These are phyloP conservation scores for Candida ponderosae DNA, from an alignment of 805 yeast species.

Conservation along the genomic window DNA sequence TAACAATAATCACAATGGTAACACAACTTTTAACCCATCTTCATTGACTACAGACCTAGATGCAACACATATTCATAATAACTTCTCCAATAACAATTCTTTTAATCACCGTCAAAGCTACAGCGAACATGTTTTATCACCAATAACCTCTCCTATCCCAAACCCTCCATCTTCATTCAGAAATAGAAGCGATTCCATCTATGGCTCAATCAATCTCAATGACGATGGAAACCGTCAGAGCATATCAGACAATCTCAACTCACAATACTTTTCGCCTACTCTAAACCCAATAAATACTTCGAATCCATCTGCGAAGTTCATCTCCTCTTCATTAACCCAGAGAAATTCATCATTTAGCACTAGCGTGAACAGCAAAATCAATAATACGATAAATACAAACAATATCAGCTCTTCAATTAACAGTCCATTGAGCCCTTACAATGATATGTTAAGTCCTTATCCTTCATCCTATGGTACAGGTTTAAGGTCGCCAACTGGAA, in stretches of 20 bases:
- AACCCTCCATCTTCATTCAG: slow-evolving; percentile 1
- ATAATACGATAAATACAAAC: neutral
- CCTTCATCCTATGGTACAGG: slow-evolving; percentile 15
- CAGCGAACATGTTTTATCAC: neutral
- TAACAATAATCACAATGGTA: neutral
- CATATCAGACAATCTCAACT: slow-evolving; percentile 1
- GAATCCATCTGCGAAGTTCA: neutral
- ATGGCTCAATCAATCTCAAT: slow-evolving; percentile 13
- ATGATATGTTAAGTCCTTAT: slow-evolving; percentile 19
- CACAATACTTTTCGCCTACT: slow-evolving; percentile 20
- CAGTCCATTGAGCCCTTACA: slow-evolving; percentile 10
- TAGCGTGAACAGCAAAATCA: slow-evolving; percentile 4
- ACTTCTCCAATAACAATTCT: neutral
- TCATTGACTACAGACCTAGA: too few relatives aligned
- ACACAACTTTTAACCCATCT: neutral
- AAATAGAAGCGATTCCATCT: slow-evolving; percentile 13
- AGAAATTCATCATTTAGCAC: slow-evolving; percentile 3
- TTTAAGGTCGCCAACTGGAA: slow-evolving; percentile 23
- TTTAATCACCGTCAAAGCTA: neutral
- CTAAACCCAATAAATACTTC: slow-evolving; percentile 2
- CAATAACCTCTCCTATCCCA: slow-evolving; percentile 1
- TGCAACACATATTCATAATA: neutral
- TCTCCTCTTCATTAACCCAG: slow-evolving; percentile 1
- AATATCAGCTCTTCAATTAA: slow-evolving; percentile 1
- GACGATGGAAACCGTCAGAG: slow-evolving; percentile 7